These are phyloP conservation scores for Aspergillus sp. DNA, from an alignment of 2,329 filamentous ascomycete genomes.

Conservation along the genomic window DNA sequence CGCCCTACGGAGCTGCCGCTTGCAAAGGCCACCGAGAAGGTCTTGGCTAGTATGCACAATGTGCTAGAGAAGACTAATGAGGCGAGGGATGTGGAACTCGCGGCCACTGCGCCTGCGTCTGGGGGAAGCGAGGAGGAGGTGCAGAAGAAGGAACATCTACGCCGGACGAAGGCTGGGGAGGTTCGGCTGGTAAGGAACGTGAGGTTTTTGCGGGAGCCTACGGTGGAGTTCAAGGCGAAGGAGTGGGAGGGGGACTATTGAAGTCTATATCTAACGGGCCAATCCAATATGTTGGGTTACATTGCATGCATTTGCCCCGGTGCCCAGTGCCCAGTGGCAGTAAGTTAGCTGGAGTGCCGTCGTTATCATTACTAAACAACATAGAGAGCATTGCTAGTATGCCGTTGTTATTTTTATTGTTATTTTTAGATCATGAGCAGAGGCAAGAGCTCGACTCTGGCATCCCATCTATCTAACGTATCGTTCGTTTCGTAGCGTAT, in stretches of 20 bases:
- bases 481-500: neutral
- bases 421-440: neutral
- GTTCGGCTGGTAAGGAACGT: conserved; percentile 78
- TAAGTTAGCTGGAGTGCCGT: no score
- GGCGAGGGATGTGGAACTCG: conserved; percentile 66
- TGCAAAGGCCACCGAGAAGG: conserved; percentile 79
- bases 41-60: conserved; percentile 88
- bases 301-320: neutral
- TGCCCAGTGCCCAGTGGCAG: neutral
- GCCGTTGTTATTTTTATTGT: neutral
- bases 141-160: conserved; percentile 62
- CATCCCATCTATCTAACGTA: neutral
- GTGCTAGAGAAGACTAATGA: conserved; percentile 69
- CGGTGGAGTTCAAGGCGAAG: conserved; percentile 61
- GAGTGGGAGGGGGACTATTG: conserved; percentile 33
- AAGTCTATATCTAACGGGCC: neutral
- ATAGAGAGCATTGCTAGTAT: neutral
- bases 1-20: conserved; percentile 71
- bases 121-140: conserved; percentile 43
- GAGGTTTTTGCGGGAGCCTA: conserved; percentile 65
- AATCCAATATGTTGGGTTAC: neutral
- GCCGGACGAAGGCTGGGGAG: conserved; percentile 82
- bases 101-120: conserved; percentile 20
- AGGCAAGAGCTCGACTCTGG: neutral
- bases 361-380: neutral